These are phyloP conservation scores for Lactarius akahatsu DNA, from an alignment of 768 basidiomycete genomes.

Conservation along the genomic window DNA sequence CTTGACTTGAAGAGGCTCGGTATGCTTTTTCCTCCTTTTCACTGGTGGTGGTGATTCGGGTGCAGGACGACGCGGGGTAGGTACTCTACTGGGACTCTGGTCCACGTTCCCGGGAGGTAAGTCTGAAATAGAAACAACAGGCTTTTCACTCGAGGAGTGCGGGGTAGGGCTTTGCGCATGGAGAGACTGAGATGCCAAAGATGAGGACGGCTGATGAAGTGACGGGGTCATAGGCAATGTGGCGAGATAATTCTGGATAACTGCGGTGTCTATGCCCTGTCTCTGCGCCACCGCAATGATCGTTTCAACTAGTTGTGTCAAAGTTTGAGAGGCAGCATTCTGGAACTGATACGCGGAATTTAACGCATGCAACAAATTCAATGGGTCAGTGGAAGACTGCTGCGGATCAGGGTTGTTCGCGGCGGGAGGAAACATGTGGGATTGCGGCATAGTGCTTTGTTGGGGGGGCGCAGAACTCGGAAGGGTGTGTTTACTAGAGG, in stretches of 20 bases:
- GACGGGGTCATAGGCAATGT: slow-evolving; percentile 18
- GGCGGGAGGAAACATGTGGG: not conserved
- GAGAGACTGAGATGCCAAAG: slow-evolving; percentile 10
- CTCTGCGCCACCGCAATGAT: slow-evolving; percentile 26
- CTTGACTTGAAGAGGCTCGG: slow-evolving; percentile 9
- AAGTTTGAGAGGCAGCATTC: slow-evolving; percentile 14
- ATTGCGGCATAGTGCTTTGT: slow-evolving; percentile 3
- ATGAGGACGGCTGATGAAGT: not conserved
- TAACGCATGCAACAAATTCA: slow-evolving; percentile 17
- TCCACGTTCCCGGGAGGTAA: not conserved
- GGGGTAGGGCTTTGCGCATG: not conserved
- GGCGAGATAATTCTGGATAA: slow-evolving; percentile 24
- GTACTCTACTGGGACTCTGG: not conserved
- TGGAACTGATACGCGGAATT: slow-evolving; percentile 20
- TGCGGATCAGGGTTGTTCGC: not conserved
- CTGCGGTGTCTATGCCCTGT: slow-evolving; percentile 22
- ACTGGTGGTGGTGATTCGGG: not conserved
- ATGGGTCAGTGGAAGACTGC: not conserved
- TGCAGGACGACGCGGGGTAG: not conserved
- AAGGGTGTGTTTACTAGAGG: not conserved
- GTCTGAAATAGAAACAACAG: not conserved
- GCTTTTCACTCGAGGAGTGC: not conserved
- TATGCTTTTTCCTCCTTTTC: slow-evolving; percentile 17
- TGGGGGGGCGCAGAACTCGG: slow-evolving; percentile 1
- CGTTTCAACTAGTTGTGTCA: slow-evolving; percentile 26